Conservation (phyloP, 1,139 yeast genomes). For the Lodderomyces metapsilosis region DNA sequence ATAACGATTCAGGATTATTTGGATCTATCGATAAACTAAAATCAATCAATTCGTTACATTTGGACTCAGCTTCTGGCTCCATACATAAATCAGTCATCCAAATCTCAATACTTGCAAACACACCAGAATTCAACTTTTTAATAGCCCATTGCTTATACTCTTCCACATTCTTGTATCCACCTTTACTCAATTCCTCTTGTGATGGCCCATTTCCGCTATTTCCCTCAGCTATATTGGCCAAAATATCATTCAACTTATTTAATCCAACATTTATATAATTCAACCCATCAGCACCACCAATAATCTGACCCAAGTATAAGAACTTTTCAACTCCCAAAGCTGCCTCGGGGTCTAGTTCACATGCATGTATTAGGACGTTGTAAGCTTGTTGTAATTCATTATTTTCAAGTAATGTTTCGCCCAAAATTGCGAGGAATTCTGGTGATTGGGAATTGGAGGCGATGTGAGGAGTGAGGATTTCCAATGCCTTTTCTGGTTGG, state of each 20-base stretch:
- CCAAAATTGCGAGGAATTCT: slow-evolving; percentile 45
- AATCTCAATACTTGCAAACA: slow-evolving; percentile 85
- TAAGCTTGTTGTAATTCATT: slow-evolving; percentile 80
- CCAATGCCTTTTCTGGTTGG: slow-evolving; percentile 43
- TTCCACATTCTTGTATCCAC: slow-evolving; percentile 24
- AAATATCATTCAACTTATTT: slow-evolving; percentile 44
- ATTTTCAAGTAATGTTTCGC: slow-evolving; percentile 76
- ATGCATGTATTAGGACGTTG: slow-evolving; percentile 57
- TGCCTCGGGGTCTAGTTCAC: slow-evolving; percentile 70
- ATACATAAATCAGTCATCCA: slow-evolving; percentile 99
- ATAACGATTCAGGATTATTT: slow-evolving; percentile 75
- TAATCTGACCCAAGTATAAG: slow-evolving; percentile 84
- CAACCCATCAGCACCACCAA: slow-evolving; percentile 80
- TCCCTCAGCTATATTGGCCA: slow-evolving; percentile 20
- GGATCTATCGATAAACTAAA: slow-evolving; percentile 62
- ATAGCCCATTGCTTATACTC: slow-evolving; percentile 38
- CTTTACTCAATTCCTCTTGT: slow-evolving; percentile 11
- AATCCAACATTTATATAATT: slow-evolving; percentile 66
- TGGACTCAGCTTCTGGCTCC: slow-evolving; percentile 83
- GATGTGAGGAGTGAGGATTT: slow-evolving; percentile 30
- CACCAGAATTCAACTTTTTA: slow-evolving; percentile 65
- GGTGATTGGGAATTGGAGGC: slow-evolving; percentile 29
- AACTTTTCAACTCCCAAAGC: slow-evolving; percentile 71
- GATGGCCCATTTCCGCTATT: slow-evolving; percentile 2
- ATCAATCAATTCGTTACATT: slow-evolving; percentile 72